Percentiles rank a stretch among this genome's conserved stretches.
These are phyloP conservation scores for Aspergillus conjunctus DNA, from an alignment of 495 filamentous ascomycete species.

Conservation along the genomic window DNA sequence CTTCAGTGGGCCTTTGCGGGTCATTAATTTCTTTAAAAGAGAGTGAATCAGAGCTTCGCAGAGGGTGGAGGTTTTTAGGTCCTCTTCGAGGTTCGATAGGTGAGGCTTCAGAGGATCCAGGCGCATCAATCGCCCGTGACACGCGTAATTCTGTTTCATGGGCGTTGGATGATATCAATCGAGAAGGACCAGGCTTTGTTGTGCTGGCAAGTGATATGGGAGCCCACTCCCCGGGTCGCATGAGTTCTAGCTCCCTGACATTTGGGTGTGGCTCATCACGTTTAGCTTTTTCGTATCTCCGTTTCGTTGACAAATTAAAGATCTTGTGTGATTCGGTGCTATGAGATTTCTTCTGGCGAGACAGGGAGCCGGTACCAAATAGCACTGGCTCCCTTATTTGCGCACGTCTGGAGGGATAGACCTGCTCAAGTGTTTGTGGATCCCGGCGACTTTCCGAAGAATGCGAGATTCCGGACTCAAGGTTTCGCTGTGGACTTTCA, in stretches of 20 bases:
- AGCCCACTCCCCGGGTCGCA: slow-evolving; percentile 38
- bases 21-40: neutral
- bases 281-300: slow-evolving; percentile 42
- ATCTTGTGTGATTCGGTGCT: slow-evolving; percentile 17
- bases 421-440: neutral
- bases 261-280: slow-evolving; percentile 50
- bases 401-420: slow-evolving; percentile 1
- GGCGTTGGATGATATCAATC: neutral
- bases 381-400: slow-evolving; percentile 4
- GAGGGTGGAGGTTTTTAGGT: neutral
- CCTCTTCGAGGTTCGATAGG: neutral
- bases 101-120: neutral
- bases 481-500: too few relatives aligned
- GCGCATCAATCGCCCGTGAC: neutral
- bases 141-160: neutral
- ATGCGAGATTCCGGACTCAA: too few relatives aligned
- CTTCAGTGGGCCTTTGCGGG: neutral
- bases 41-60: neutral
- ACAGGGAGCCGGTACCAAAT: slow-evolving; percentile 17
- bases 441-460: neutral
- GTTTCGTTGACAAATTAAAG: slow-evolving; percentile 28
- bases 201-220: slow-evolving; percentile 14
- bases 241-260: slow-evolving; percentile 40
- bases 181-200: slow-evolving; percentile 4
- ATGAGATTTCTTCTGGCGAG: slow-evolving; percentile 17